Base-by-base conservation (phyloP, 352 stramenopile species). In the Thraustochytrium striatum region DNA sequence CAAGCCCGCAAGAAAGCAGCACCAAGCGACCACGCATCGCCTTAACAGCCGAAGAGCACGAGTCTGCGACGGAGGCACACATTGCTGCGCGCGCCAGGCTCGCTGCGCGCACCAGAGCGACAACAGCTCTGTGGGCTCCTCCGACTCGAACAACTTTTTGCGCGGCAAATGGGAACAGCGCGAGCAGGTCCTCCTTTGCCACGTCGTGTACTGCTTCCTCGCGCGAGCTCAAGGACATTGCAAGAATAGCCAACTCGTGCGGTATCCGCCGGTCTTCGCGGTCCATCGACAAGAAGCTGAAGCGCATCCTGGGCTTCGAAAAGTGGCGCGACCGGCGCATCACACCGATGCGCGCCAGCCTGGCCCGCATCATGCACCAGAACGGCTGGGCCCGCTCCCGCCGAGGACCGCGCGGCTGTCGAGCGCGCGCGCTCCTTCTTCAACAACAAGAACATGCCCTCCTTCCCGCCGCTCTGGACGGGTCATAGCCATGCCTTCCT, bases 271-370 rank as follows among this genome's bases (percentile, higher is more conserved):
- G 70, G 8, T 72, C 55, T 19, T 72, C 41, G 19, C 55, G 70
- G 21, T 30, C 70, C 19, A 80, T 80, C 25, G 70, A 80, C 47
- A 69, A 80, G 5, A 80, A 80, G 57, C 47, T 80, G 21, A 80
- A 80, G 57, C 55, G 70, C 25, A 39, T 80, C 36, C 28, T 80
- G 8, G 13, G 8, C 58, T 80, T 80, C 28, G 58, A 80, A 73
- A 70, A 73, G 55, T 80, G 70, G 70, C 47, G 47, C 16, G 25
- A 55, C 16, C 47, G 47, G 25, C 16, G 25, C 16, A 55, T 55
- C 16, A 16, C 47, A 55, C 47, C 16, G 47, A 55, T 55, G 47
- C 47, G 47, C 25, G 16, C 16, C 16, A 16, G 25, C 16, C 25
- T 55, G 25, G 47, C 47, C 16, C 16, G 25, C 16, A 55, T 55